Percentiles rank a stretch among this genome's conserved stretches.
Evolutionary conservation across 1,284 basidiomycete genomes (phyloP).

Genomic region (Boletus semigastroideus): DNA sequence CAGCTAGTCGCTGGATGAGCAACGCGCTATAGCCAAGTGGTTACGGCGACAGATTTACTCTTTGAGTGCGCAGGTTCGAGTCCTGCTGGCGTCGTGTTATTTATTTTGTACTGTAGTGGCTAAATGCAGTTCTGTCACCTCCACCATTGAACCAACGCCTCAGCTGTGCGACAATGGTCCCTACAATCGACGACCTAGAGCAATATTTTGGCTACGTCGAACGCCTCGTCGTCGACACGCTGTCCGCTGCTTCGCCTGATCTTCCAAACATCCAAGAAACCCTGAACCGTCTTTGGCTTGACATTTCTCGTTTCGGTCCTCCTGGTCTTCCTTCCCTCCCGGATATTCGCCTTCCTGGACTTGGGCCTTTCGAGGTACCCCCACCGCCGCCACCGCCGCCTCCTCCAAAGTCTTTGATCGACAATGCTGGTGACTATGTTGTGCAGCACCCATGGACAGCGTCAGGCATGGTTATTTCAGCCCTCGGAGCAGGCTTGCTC

Average conservation of each 20-base stretch:
- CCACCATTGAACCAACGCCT: conserved; percentile 1
- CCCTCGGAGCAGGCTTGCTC: conserved; percentile 58
- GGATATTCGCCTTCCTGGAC: conserved; percentile 58
- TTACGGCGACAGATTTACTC: conserved; percentile 54
- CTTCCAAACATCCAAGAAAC: conserved; percentile 63
- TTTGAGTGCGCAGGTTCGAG: conserved; percentile 41
- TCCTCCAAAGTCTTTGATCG: conserved; percentile 46
- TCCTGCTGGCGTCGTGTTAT: conserved; percentile 35
- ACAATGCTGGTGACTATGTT: conserved; percentile 51
- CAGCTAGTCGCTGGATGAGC: not conserved
- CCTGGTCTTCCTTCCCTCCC: conserved; percentile 59
- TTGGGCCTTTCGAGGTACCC: conserved; percentile 72
- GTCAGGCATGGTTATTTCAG: conserved; percentile 50
- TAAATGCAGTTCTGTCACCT: not conserved
- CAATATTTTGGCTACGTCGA: conserved; percentile 69
- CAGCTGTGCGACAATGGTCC: conserved; percentile 27
- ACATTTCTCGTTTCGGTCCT: conserved; percentile 77
- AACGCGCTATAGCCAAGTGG: conserved; percentile 52
- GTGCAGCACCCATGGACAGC: conserved; percentile 58
- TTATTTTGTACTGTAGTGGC: conserved; percentile 4
- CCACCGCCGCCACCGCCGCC: conserved; percentile 61
- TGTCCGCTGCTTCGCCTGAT: conserved; percentile 57
- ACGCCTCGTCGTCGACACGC: conserved; percentile 56
- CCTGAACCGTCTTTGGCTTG: conserved; percentile 69
- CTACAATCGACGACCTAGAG: conserved; percentile 65